These are phyloP conservation scores for Fusarium vanettenii DNA, from an alignment of 2,329 filamentous ascomycete species.

Conservation along the genomic window DNA sequence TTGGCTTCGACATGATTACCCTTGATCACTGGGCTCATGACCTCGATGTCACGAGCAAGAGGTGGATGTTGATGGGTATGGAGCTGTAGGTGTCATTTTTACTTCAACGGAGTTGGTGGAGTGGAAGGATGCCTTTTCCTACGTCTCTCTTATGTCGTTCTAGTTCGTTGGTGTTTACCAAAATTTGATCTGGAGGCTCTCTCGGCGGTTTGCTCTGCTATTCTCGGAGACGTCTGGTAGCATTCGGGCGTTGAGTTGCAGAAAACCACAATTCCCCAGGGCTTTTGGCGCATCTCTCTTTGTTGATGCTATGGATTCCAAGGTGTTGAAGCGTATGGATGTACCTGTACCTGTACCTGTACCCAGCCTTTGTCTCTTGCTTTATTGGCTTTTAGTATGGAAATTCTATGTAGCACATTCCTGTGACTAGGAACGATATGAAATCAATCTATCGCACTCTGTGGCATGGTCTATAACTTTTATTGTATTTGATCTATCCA, in stretches of 20 bases:
- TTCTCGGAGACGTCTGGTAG: constrained; percentile 23
- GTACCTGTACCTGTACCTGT: constrained; percentile 18
- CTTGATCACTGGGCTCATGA: constrained; percentile 79
- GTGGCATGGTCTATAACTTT: constrained; percentile 6
- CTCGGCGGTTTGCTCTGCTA: constrained; percentile 24
- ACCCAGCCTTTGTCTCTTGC: not conserved
- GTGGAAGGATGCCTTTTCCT: constrained; percentile 31
- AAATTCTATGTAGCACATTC: constrained; percentile 8
- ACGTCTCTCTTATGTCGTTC: constrained; percentile 26
- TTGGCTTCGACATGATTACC: constrained; percentile 86
- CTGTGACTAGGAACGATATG: constrained; percentile 25
- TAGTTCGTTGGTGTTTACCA: constrained; percentile 32
- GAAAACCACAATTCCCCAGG: constrained; percentile 20
- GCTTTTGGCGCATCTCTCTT: constrained; percentile 30
- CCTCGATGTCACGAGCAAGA: constrained; percentile 75
- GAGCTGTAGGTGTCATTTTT: constrained; percentile 72
- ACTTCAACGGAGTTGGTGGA: constrained; percentile 35
- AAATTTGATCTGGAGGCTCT: constrained; percentile 20
- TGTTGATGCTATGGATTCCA: constrained; percentile 8
- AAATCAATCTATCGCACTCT: constrained; percentile 10
- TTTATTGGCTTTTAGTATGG: constrained; percentile 14
- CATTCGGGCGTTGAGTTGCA: constrained; percentile 36
- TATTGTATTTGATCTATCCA: constrained; percentile 17
- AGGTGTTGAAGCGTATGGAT: constrained; percentile 31
- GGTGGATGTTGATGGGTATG: constrained; percentile 91